These are phyloP conservation scores for Hypoxylon fuscum DNA, from an alignment of 495 filamentous ascomycete genomes.

Conservation along the genomic window DNA sequence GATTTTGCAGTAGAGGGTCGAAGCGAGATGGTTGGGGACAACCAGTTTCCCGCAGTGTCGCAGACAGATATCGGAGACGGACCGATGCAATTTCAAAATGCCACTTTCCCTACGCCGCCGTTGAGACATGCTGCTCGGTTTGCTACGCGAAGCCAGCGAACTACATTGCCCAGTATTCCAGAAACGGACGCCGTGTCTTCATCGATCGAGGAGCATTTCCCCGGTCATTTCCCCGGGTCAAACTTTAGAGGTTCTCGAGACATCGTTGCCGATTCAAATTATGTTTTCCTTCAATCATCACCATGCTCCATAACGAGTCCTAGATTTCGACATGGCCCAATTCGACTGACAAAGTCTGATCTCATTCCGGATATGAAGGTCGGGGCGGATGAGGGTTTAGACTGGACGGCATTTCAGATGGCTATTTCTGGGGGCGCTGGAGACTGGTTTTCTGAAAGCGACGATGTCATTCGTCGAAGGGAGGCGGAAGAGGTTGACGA, in stretches of 20 bases:
- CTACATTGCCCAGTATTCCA: slow-evolving; percentile 55
- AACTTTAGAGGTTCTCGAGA: slow-evolving; percentile 25
- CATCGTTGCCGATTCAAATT: slow-evolving; percentile 46
- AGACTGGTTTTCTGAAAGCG: slow-evolving; percentile 54
- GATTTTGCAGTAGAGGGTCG: slow-evolving; percentile 24
- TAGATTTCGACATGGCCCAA: slow-evolving; percentile 57
- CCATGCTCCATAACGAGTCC: slow-evolving; percentile 53
- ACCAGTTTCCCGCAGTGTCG: slow-evolving; percentile 15
- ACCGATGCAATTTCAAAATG: slow-evolving; percentile 20
- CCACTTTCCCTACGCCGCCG: slow-evolving; percentile 44
- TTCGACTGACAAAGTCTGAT: slow-evolving; percentile 55
- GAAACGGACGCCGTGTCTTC: slow-evolving; percentile 39
- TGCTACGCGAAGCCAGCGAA: slow-evolving; percentile 30
- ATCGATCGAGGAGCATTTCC: slow-evolving; percentile 22
- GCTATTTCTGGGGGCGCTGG: slow-evolving; percentile 60
- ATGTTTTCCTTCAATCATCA: slow-evolving; percentile 52
- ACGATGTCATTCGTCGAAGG: slow-evolving; percentile 50
- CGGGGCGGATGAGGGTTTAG: slow-evolving; percentile 55
- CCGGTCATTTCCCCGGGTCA: slow-evolving; percentile 14
- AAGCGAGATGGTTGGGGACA: slow-evolving; percentile 12
- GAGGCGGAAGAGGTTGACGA: slow-evolving; percentile 54
- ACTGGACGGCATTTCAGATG: slow-evolving; percentile 68
- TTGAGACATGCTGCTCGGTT: slow-evolving; percentile 39
- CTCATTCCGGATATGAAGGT: slow-evolving; percentile 47
- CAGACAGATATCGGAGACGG: slow-evolving; percentile 33